Evolutionary conservation across 2,329 filamentous ascomycete species (phyloP), one percentile per base, ranked within the genome.

Genomic region (Colletotrichum tropicicola): DNA sequence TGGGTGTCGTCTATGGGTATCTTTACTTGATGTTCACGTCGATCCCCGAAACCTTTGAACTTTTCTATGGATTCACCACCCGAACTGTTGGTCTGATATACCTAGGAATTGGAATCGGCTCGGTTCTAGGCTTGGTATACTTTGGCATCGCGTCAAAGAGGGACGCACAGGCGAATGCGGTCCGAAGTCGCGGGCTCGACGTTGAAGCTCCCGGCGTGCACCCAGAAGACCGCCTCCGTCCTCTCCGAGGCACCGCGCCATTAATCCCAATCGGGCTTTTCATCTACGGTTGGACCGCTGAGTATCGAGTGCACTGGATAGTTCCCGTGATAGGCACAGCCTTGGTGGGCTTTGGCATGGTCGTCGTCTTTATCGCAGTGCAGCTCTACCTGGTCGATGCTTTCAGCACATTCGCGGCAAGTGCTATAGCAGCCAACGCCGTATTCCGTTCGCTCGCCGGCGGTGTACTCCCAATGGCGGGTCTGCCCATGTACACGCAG

Each of bases 381-480:
- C 51, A 73, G 19, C 59, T 70, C 1, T 73, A 73, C 65, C 70
- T 77, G 0, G 70, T 75, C 15, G 73, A 75, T 43, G 71, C 73
- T 6, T 75, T 73, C 37, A 10, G 67, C 15, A 59, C 68, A 13
- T 74, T 71, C 48, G 70, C 73, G 3, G 73, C 73, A 23, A 73
- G 71, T 17, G 73, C 70, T 13, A 69, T 74, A 13, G 72, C 72
- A 35, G 72, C 73, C 13, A 74, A 69, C 37, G 73, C 72, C 13
- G 69, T 75, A 4, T 56, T 74, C n/a, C 81, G 91, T n/a, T 87
- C 83, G 8, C 80, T 83, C 6, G 89, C 91, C 66, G 91, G 89
- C 10, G 90, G 89, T 6, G 77, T 87, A 0, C 82, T 91, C 1
- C 89, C 89, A 0, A 77, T 91, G 2, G 88, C 88, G 10, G 89